These are phyloP conservation scores for Boletus rex-veris DNA, from an alignment of 768 basidiomycete species.

Conservation along the genomic window DNA sequence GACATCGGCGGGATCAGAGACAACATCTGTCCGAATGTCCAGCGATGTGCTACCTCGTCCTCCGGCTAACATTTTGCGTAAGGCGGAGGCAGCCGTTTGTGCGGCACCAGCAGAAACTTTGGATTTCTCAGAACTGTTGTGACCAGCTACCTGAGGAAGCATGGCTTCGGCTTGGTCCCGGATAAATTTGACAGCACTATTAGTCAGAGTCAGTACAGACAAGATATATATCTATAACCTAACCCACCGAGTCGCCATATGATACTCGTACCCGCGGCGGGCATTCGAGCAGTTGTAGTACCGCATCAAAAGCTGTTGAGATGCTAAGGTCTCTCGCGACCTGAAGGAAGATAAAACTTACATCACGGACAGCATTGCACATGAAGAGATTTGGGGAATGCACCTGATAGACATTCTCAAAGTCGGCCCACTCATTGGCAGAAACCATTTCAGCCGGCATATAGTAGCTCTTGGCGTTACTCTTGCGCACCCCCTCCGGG, in stretches of 20 bases:
- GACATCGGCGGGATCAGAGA: slow-evolving; percentile 34
- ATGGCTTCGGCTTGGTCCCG: slow-evolving; percentile 68
- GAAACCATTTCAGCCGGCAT: slow-evolving; percentile 68
- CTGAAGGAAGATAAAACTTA: slow-evolving; percentile 36
- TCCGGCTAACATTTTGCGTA: slow-evolving; percentile 61
- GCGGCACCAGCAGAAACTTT: slow-evolving; percentile 43
- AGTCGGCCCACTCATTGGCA: slow-evolving; percentile 70
- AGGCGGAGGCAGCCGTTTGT: slow-evolving; percentile 61
- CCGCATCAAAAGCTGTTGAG: slow-evolving; percentile 69
- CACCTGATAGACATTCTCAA: slow-evolving; percentile 88
- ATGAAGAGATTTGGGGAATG: slow-evolving; percentile 82
- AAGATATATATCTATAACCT: not conserved
- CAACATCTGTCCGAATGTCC: slow-evolving; percentile 35
- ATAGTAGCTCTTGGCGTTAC: slow-evolving; percentile 48
- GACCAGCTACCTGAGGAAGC: slow-evolving; percentile 12
- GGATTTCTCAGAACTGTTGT: slow-evolving; percentile 22
- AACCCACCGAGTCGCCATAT: slow-evolving; percentile 77
- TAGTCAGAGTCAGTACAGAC: slow-evolving; percentile 3
- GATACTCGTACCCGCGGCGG: slow-evolving; percentile 78
- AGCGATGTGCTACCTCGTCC: slow-evolving; percentile 45
- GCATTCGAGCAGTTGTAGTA: slow-evolving; percentile 84
- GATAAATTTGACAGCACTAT: slow-evolving; percentile 81
- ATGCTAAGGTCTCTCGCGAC: slow-evolving; percentile 4
- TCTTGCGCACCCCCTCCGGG: slow-evolving; percentile 29
- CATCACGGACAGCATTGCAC: slow-evolving; percentile 75